A percentile compares a stretch with the other conserved stretches of the same genome.
Evolutionary conservation across 1,284 basidiomycete species (phyloP).

Genomic region (Cryptococcus deneoformans): DNA sequence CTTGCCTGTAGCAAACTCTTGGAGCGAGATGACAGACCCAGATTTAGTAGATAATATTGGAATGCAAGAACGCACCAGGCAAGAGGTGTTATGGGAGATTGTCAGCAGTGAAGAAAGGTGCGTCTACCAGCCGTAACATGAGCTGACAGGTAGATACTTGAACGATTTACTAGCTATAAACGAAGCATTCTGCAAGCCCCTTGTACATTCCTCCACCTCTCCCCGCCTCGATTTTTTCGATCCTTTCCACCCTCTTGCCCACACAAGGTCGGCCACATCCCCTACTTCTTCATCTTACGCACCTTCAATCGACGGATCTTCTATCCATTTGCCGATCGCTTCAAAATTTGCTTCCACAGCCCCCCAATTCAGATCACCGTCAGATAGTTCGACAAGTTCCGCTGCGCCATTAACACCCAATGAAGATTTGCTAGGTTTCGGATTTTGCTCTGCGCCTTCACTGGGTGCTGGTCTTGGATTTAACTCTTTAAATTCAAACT

Average conservation of each 20-base stretch:
- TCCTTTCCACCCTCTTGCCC: conserved; percentile 21
- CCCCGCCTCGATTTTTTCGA: conserved; percentile 57
- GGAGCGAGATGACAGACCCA: conserved; percentile 93
- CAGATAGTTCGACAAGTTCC: conserved; percentile 11
- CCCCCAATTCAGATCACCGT: conserved; percentile 8
- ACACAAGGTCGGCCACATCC: conserved; percentile 19
- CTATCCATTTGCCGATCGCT: conserved; percentile 82
- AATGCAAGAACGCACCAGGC: conserved; percentile 86
- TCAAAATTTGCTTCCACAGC: conserved; percentile 73
- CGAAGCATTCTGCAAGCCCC: conserved; percentile 85
- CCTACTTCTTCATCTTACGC: conserved; percentile 14
- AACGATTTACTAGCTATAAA: conserved; percentile 84
- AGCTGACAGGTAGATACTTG: conserved; percentile 68
- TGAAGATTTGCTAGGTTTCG: conserved; percentile 2
- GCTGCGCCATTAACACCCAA: conserved; percentile 11
- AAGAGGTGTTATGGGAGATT: conserved; percentile 98
- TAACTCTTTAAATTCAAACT: neutral
- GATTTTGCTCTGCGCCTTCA: neutral
- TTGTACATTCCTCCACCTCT: conserved; percentile 65
- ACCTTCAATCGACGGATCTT: conserved; percentile 54
- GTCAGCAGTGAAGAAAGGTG: conserved; percentile 94
- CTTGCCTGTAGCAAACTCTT: conserved; percentile 67
- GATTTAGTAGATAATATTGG: conserved; percentile 93
- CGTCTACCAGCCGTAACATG: conserved; percentile 23
- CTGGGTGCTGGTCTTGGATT: neutral